Evolutionary conservation across 108 stramenopile genomes (phyloP), one percentile per base, ranked within the genome.

Genomic region (Pseudonitzschia multiseries): DNA sequence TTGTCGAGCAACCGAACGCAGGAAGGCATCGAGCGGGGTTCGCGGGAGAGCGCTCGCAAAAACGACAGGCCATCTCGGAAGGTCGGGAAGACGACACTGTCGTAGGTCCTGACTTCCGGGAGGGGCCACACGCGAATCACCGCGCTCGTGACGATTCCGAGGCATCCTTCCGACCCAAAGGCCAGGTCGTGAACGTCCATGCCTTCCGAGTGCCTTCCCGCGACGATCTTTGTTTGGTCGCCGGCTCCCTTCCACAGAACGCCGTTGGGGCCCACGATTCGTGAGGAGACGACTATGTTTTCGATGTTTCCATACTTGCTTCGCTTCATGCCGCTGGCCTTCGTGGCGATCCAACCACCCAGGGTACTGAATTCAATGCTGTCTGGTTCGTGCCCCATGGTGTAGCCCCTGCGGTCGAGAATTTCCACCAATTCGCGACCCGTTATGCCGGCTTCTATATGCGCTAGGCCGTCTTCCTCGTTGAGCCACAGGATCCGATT

Each of bases 281-380:
- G 72, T 13, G 95, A 86, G 53, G 89, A 88, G 27, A 83, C 82
- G 31, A 98, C 95, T 65, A 98, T 95, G 70, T 97, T 95, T 80
- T 98, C 97, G 68, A 98, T 98, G 50, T 98, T 98, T 65, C 97
- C 97, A 68, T 98, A 98, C 69, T 82, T 89, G 65, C 91, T 94
- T 68, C 92, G 86, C 69, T 96, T 96, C 97, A 98, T 98, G 20
- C 97, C 97, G 62, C 96, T 97, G 17, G 97, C 94, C 80, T 95
- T 93, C 0, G 97, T 98, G 17, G 97, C 97, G 56, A 98, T 90
- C 97, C 97, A 98, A 32, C 97, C 97, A 31, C 97, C 97, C 17
- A 98, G 80, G 24, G 97, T 96, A 66, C 94, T 95, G 82, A 98
- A 98, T 73, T 98, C 97, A 52, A 91, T 83, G 64, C 95, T 96